Conservation (phyloP, 2,329 filamentous ascomycete genomes). For the Talaromyces albobiverticillius region DNA sequence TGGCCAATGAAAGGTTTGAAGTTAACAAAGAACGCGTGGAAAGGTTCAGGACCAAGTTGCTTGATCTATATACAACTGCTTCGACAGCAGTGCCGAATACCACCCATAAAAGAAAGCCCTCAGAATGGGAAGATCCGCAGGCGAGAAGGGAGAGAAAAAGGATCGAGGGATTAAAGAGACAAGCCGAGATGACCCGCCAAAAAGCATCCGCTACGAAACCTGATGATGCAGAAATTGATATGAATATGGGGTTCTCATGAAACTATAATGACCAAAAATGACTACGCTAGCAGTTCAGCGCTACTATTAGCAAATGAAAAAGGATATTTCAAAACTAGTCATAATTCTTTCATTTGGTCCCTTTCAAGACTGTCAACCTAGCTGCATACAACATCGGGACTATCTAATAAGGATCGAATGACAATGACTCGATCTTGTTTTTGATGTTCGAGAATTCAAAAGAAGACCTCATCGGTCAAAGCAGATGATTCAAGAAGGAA, state of each 20-base stretch:
- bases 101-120: slow-evolving; percentile 17
- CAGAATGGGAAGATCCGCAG: slow-evolving; percentile 38
- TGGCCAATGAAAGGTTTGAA: slow-evolving; percentile 64
- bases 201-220: slow-evolving; percentile 9
- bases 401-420: neutral
- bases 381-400: slow-evolving; percentile 5
- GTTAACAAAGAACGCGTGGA: slow-evolving; percentile 40
- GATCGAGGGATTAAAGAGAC: slow-evolving; percentile 38
- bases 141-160: slow-evolving; percentile 38
- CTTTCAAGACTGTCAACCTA: neutral
- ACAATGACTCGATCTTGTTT: neutral
- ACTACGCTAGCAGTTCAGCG: neutral
- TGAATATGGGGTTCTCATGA: slow-evolving; percentile 1
- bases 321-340: neutral
- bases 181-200: slow-evolving; percentile 21
- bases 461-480: neutral
- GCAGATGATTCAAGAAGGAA: neutral
- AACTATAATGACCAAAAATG: neutral
- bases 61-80: slow-evolving; percentile 21
- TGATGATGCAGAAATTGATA: slow-evolving; percentile 16
- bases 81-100: neutral
- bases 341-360: neutral
- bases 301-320: neutral
- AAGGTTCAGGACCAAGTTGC: slow-evolving; percentile 32
- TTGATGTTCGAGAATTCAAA: neutral